phyloP scores from a whole-genome alignment of 2,329 filamentous ascomycete species.

The Talaromyces funiculosus region DNA sequence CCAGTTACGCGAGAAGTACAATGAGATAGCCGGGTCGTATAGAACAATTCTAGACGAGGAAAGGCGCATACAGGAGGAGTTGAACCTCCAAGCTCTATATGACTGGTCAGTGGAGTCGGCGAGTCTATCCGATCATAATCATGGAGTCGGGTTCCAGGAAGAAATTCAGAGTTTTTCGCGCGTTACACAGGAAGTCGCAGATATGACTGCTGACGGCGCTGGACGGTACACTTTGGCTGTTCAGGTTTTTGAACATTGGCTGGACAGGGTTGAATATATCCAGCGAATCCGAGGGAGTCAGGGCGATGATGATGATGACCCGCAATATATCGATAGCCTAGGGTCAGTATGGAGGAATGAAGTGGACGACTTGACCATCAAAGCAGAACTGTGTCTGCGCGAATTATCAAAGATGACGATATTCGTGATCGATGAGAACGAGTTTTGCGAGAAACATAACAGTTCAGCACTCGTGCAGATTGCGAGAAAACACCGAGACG shows the following conservation, averaged over 20 bases:
- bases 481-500: constrained; percentile 24
- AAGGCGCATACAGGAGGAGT: constrained; percentile 25
- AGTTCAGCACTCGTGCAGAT: constrained; percentile 26
- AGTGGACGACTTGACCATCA: constrained; percentile 24
- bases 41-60: constrained; percentile 28
- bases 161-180: constrained; percentile 37
- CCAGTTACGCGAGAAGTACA: constrained; percentile 29
- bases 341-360: constrained; percentile 31
- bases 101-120: constrained; percentile 30
- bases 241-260: constrained; percentile 33
- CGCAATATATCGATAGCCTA: constrained; percentile 32
- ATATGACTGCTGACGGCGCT: constrained; percentile 23
- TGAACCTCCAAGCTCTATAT: constrained; percentile 33
- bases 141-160: constrained; percentile 26
- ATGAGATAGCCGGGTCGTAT: constrained; percentile 32
- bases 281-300: constrained; percentile 13
- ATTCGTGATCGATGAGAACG: constrained; percentile 20
- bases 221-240: constrained; percentile 29
- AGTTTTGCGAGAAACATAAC: constrained; percentile 17
- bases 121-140: constrained; percentile 18
- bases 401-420: constrained; percentile 36
- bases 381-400: constrained; percentile 31
- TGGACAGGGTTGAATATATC: constrained; percentile 25
- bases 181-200: constrained; percentile 34
- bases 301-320: neutral